phyloP scores from a whole-genome alignment of 1,284 basidiomycete genomes.

The Tilletia walkeri region DNA sequence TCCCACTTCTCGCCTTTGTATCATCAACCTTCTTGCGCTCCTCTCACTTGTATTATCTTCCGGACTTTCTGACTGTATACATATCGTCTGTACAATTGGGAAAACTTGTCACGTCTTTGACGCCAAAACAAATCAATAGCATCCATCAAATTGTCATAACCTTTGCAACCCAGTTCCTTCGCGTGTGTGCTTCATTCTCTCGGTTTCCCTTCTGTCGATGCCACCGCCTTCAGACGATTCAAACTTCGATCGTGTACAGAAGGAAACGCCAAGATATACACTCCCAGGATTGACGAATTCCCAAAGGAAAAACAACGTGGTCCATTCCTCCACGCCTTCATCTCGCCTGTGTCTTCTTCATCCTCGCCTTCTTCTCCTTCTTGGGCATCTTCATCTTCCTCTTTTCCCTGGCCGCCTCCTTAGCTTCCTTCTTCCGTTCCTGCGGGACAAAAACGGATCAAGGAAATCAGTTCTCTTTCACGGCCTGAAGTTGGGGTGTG shows the following conservation, averaged over 20 bases:
- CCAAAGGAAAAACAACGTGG: too few relatives aligned
- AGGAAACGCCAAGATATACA: too few relatives aligned
- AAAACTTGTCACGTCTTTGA: background rate
- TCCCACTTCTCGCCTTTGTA: background rate
- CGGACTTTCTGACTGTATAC: too few relatives aligned
- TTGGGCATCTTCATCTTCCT: conserved; percentile 54
- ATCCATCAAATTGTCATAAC: background rate
- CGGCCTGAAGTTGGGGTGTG: background rate
- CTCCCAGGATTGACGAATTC: too few relatives aligned
- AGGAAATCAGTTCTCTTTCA: background rate
- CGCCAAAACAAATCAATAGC: background rate
- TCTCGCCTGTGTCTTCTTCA: conserved; percentile 36
- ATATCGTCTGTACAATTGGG: too few relatives aligned
- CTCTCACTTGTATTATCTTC: too few relatives aligned
- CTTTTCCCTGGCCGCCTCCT: conserved; percentile 44
- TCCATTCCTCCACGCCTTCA: background rate
- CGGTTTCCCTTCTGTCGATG: too few relatives aligned
- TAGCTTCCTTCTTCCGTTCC: conserved; percentile 42
- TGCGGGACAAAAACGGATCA: background rate
- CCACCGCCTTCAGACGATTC: too few relatives aligned
- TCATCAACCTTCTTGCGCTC: too few relatives aligned
- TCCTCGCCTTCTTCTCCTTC: conserved; percentile 46
- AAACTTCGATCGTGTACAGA: background rate
- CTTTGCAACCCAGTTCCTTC: too few relatives aligned
- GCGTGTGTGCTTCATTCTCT: too few relatives aligned